These are phyloP conservation scores for Asterochloris erici DNA, from an alignment of 139 green algal species.

Conservation along the genomic window DNA sequence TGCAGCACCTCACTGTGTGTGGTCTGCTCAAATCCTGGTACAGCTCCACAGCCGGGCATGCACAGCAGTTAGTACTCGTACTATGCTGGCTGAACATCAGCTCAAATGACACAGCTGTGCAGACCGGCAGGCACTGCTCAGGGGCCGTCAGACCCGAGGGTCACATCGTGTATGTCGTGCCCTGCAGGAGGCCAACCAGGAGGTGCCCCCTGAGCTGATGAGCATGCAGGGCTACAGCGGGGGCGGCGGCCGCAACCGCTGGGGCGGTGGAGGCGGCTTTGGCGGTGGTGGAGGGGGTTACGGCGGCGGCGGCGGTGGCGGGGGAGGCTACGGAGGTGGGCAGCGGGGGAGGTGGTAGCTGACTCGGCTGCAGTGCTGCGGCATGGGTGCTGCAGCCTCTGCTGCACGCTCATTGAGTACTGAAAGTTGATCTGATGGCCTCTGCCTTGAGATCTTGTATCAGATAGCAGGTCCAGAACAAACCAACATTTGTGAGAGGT, in stretches of 20 bases:
- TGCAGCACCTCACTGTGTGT: too few relatives aligned
- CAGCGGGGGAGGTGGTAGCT: neutral
- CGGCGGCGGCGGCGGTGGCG: conserved; percentile 13
- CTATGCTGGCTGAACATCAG: too few relatives aligned
- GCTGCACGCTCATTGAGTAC: neutral
- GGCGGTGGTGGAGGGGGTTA: conserved; percentile 31
- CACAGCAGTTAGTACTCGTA: too few relatives aligned
- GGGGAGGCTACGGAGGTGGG: conserved; percentile 12
- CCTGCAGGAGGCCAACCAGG: conserved; percentile 59
- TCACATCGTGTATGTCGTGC: conserved; percentile 16
- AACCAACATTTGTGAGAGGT: too few relatives aligned
- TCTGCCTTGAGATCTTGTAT: neutral
- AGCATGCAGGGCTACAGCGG: conserved; percentile 34
- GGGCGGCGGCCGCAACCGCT: conserved; percentile 24
- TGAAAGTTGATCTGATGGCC: neutral
- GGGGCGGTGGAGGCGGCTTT: conserved; percentile 27
- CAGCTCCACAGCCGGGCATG: too few relatives aligned
- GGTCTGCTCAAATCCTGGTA: too few relatives aligned
- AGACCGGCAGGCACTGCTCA: too few relatives aligned
- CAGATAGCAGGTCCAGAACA: neutral
- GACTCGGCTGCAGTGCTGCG: too few relatives aligned
- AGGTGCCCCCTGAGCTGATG: conserved; percentile 52
- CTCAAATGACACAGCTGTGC: too few relatives aligned
- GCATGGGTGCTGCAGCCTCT: neutral
- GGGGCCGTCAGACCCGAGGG: too few relatives aligned